Conservation (phyloP, 1,284 basidiomycete genomes). For the Tylopilus sp. region DNA sequence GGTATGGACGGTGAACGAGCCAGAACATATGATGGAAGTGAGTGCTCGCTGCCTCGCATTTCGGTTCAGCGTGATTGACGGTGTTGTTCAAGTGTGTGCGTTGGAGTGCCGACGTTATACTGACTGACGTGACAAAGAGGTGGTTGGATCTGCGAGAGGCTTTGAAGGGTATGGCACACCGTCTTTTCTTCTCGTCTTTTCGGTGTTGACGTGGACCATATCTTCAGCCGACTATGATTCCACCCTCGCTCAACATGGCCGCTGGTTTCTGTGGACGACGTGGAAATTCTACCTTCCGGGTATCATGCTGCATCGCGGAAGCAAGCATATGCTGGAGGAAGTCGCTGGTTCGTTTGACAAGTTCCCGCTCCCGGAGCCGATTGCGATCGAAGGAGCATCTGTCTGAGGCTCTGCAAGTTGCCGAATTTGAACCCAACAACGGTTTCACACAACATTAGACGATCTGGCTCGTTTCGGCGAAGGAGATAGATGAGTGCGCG, state of each 20-base stretch:
- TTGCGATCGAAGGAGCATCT: conserved; percentile 18
- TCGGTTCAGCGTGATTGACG: neutral
- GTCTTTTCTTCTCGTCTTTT: neutral
- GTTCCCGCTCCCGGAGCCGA: conserved; percentile 28
- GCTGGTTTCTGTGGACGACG: conserved; percentile 75
- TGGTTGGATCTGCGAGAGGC: conserved; percentile 73
- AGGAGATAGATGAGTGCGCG: neutral
- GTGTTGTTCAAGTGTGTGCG: conserved; percentile 63
- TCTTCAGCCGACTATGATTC: conserved; percentile 63
- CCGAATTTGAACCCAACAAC: neutral
- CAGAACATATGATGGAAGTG: conserved; percentile 91
- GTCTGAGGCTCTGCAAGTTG: conserved; percentile 10
- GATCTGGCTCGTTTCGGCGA: neutral
- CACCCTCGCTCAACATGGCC: conserved; percentile 55
- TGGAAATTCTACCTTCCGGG: conserved; percentile 57
- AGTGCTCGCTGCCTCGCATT: conserved; percentile 22
- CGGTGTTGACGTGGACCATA: conserved; percentile 5
- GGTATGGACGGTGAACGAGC: conserved; percentile 96
- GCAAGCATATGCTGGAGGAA: conserved; percentile 42
- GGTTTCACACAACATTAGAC: conserved; percentile 2
- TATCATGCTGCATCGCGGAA: conserved; percentile 31
- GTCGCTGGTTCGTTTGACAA: conserved; percentile 54
- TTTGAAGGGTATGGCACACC: conserved; percentile 51
- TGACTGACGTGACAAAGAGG: conserved; percentile 81
- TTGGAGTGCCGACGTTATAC: conserved; percentile 87